phyloP scores from a whole-genome alignment of 2,329 filamentous ascomycete genomes.

The Colletotrichum filicis region DNA sequence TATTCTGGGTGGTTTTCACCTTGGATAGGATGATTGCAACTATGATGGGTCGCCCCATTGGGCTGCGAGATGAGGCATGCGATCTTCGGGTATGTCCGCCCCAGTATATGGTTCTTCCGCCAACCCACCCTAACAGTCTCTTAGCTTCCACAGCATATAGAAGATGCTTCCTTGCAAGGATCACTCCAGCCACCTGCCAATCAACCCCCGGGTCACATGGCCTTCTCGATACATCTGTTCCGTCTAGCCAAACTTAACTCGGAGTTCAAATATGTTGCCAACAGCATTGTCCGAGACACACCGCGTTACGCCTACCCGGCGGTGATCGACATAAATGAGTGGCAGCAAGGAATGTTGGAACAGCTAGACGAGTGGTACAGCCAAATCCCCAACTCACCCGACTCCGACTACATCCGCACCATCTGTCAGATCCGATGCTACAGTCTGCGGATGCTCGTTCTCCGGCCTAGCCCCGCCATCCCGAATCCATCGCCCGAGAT shows the following conservation, averaged over 20 bases:
- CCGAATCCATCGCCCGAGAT: slow-evolving; percentile 55
- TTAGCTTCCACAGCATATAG: slow-evolving; percentile 44
- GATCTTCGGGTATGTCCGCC: slow-evolving; percentile 56
- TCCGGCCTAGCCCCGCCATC: slow-evolving; percentile 63
- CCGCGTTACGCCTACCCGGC: slow-evolving; percentile 61
- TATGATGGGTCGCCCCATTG: slow-evolving; percentile 67
- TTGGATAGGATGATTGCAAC: slow-evolving; percentile 63
- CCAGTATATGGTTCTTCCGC: too few species aligned
- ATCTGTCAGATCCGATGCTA: slow-evolving; percentile 60
- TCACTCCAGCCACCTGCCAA: background rate
- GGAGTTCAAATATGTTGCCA: slow-evolving; percentile 67
- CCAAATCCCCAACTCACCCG: slow-evolving; percentile 10
- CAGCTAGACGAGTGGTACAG: slow-evolving; percentile 52
- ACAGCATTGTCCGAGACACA: slow-evolving; percentile 59
- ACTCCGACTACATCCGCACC: slow-evolving; percentile 40
- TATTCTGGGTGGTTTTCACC: slow-evolving; percentile 65
- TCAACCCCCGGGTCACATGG: slow-evolving; percentile 8
- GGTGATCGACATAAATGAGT: slow-evolving; percentile 54
- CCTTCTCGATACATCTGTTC: slow-evolving; percentile 61
- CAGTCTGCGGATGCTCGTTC: slow-evolving; percentile 58
- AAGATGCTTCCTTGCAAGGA: slow-evolving; percentile 37
- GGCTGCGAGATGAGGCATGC: slow-evolving; percentile 64
- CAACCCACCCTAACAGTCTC: slow-evolving; percentile 32
- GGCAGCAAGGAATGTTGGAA: slow-evolving; percentile 56
- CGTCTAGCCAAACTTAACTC: slow-evolving; percentile 60